Base-by-base conservation (phyloP, 352 stramenopile species). In the Globisporangium apiculatum region DNA sequence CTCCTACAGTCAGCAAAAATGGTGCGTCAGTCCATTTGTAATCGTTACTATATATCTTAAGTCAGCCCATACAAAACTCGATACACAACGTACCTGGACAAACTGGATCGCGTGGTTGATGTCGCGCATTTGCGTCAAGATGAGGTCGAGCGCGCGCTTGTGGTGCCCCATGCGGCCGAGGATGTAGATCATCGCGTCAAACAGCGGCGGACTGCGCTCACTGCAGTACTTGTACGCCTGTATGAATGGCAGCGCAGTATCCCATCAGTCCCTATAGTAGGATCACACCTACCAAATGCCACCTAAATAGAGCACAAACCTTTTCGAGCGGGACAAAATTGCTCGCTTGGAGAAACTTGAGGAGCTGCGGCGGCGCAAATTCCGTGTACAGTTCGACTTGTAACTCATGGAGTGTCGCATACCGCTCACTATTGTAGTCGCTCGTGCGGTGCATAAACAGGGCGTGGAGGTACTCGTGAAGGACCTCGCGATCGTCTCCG, bases 141-240 rank as follows among this genome's bases (percentile, higher is more conserved):
- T 91, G 12, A 94, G 59, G 56, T 94, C 84, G 4, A 94, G 69
- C 9, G 84, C 84, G 43, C 85, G 83, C 75, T 91, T 91, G 67
- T 94, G 79, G 48, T 94, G 81, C 7, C 84, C 84, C 84, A 94
- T 91, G 49, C 84, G 84, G 18, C 84, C 82, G 35, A 94, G 58
- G 53, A 91, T 88, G 64, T 91, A 94, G 58, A 94, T 91, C 84
- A 94, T 94, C 11, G 84, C 79, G 51, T 91, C 81, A 81, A 81
- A 94, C 1, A 91, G 62, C 18, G 84, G 84, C 45, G 84, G 83
- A 38, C 46, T 72, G 10, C 79, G 84, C 17, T 89, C 76, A 38
- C 71, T 86, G 57, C 84, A 94, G 64, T 88, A 91, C 59, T 82
- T 78, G 62, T 79, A 94, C 7, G 80, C 81, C 80, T 93, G 36